Evolutionary conservation across 768 basidiomycete genomes (phyloP), one percentile per base, ranked within the genome.

Genomic region (Favolaschia claudopus): DNA sequence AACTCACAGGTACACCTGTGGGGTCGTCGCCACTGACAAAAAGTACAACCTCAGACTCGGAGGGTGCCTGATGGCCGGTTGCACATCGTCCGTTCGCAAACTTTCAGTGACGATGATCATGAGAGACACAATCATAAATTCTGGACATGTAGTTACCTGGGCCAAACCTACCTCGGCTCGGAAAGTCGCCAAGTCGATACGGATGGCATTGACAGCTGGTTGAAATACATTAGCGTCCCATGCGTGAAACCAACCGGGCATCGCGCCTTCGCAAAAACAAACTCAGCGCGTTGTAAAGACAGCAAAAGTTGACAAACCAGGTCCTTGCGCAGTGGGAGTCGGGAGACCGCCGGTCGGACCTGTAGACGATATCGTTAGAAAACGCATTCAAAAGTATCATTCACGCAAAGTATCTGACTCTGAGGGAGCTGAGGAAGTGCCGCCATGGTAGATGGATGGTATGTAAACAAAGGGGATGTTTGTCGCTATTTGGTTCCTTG

Each of bases 221-320:
- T 52, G 39, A 40, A 52, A 42, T 5, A 40, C 5, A 22, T 19
- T 42, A 9, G 19, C 1, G n/a, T 52, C 29, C 50, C 50, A 52
- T 10, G 37, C 29, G 12, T 52, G 50, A 40, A 52, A 52, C 50
- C 50, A 52, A 32, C 38, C 50, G 20, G 50, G 50, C 39, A 42
- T 42, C 14, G 38, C 50, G 14, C 36, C 49, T 50, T 38, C 15
- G 36, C 34, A 38, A 39, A 38, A 50, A 22, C 8, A 50, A 38
- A 34, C 37, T 12, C 49, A 39, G 19, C 36, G 24, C 20, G 37
- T 29, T 50, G 34, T 33, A 39, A 39, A 0, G 15, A 36, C 19
- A 40, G 39, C 39, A 40, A 40, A 40, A 40, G 22, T 38, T 7
- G 24, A 38, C 20, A 39, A 12, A 50, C 5, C 14, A 50, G 36